A percentile compares a stretch with the other conserved stretches of the same genome.
These are phyloP conservation scores for Purpureocillium takamizusanense DNA, from an alignment of 2,329 filamentous ascomycete species.

Conservation along the genomic window DNA sequence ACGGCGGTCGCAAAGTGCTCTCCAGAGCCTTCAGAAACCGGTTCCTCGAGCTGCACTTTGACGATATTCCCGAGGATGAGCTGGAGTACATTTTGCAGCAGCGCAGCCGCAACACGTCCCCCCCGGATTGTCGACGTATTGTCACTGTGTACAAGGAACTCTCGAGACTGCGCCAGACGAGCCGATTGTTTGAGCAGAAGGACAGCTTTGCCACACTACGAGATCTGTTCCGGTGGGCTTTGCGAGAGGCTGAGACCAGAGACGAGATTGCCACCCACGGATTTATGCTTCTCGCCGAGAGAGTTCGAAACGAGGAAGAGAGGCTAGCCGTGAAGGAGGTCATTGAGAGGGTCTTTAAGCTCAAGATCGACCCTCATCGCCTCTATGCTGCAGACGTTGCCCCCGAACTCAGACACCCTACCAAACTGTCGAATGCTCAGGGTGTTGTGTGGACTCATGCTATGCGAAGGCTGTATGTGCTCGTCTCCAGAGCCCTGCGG, in stretches of 20 bases:
- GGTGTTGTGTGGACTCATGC: conserved; percentile 89
- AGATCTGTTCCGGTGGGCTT: conserved; percentile 92
- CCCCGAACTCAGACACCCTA: conserved; percentile 43
- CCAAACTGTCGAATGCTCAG: conserved; percentile 39
- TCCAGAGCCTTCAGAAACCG: conserved; percentile 94
- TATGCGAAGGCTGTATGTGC: conserved; percentile 83
- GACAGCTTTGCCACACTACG: conserved; percentile 93
- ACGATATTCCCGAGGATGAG: conserved; percentile 94
- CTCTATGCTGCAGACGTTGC: conserved; percentile 60
- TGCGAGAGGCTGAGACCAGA: conserved; percentile 73
- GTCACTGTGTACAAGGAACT: conserved; percentile 92
- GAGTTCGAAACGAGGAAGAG: conserved; percentile 87
- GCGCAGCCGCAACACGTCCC: conserved; percentile 75
- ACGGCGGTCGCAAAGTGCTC: conserved; percentile 87
- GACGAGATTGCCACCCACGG: conserved; percentile 87
- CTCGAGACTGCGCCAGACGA: conserved; percentile 81
- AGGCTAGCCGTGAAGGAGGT: conserved; percentile 74
- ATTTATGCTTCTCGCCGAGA: conserved; percentile 91
- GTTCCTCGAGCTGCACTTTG: conserved; percentile 94
- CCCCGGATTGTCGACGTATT: conserved; percentile 84
- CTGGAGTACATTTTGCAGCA: conserved; percentile 85
- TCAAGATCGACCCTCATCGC: conserved; percentile 63
- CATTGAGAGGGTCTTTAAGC: conserved; percentile 85
- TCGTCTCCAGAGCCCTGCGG: conserved; percentile 76
- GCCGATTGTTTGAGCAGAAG: conserved; percentile 89